Conservation (phyloP, 2,329 filamentous ascomycete species). For the Penicillium sp. region DNA sequence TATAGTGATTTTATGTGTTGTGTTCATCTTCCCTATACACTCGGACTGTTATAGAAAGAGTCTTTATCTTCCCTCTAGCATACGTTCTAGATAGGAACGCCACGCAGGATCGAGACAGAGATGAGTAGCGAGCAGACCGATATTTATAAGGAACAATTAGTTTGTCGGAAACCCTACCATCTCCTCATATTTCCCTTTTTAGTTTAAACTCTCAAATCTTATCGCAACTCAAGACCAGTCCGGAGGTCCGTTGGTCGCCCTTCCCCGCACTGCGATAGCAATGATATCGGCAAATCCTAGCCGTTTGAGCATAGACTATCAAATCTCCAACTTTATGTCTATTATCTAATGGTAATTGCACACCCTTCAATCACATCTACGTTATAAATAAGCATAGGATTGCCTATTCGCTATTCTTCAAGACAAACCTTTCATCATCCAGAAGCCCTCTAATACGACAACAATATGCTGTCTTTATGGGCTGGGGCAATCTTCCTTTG, state of each 20-base stretch:
- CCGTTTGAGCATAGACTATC: constrained; percentile 1
- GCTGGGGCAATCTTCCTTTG: constrained; percentile 8
- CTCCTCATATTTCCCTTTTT: constrained; percentile 20
- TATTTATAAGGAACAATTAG: background rate
- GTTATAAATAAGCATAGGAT: constrained; percentile 8
- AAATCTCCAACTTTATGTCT: background rate
- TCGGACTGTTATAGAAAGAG: background rate
- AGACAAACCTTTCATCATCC: background rate
- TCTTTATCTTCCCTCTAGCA: background rate
- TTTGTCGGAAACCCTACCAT: background rate
- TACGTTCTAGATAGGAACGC: background rate
- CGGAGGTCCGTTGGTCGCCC: background rate
- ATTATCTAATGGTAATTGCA: constrained; percentile 9
- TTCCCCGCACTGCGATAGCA: constrained; percentile 19
- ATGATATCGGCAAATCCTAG: constrained; percentile 7
- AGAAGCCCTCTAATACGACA: background rate
- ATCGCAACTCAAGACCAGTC: constrained; percentile 7
- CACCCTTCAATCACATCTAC: background rate
- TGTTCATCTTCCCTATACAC: background rate
- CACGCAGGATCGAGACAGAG: background rate
- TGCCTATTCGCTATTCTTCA: background rate
- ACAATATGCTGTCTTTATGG: constrained; percentile 22
- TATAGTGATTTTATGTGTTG: background rate
- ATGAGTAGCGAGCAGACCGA: background rate
- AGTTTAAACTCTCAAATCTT: constrained; percentile 4